These are phyloP conservation scores for Tolypocladium album DNA, from an alignment of 2,329 filamentous ascomycete species.

Conservation along the genomic window DNA sequence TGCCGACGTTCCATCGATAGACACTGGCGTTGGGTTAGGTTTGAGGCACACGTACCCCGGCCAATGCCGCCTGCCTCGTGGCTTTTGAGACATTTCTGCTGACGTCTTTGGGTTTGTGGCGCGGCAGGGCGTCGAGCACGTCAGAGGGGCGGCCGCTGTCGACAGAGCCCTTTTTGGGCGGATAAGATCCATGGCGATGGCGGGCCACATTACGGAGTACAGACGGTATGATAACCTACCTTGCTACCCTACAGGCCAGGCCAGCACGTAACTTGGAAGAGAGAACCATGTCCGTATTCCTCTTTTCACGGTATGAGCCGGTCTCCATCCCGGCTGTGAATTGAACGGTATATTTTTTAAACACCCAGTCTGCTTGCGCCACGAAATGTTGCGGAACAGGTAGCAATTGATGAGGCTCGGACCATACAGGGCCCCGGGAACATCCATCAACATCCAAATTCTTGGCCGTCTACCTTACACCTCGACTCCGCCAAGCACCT, in stretches of 20 bases:
- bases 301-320: too few relatives aligned
- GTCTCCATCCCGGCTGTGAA: too few relatives aligned
- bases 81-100: background rate
- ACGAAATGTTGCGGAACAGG: background rate
- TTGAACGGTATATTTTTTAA: too few relatives aligned
- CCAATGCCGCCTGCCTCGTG: background rate
- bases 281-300: too few relatives aligned
- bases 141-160: background rate
- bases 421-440: background rate
- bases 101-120: background rate
- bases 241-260: too few relatives aligned
- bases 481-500: constrained; percentile 25
- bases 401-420: background rate
- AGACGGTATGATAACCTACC: too few relatives aligned
- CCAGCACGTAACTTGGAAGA: too few relatives aligned
- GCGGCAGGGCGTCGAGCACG: background rate
- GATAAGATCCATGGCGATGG: background rate
- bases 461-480: constrained; percentile 3
- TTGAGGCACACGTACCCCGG: background rate
- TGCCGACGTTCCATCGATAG: background rate
- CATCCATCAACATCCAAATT: background rate
- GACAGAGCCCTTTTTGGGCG: background rate
- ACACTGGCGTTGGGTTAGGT: background rate
- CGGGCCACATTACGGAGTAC: background rate
- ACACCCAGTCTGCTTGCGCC: background rate